Percentiles rank a stretch among this genome's conserved stretches.
phyloP scores from a whole-genome alignment of 2,329 filamentous ascomycete species.

The Epichloe aotearoae region DNA sequence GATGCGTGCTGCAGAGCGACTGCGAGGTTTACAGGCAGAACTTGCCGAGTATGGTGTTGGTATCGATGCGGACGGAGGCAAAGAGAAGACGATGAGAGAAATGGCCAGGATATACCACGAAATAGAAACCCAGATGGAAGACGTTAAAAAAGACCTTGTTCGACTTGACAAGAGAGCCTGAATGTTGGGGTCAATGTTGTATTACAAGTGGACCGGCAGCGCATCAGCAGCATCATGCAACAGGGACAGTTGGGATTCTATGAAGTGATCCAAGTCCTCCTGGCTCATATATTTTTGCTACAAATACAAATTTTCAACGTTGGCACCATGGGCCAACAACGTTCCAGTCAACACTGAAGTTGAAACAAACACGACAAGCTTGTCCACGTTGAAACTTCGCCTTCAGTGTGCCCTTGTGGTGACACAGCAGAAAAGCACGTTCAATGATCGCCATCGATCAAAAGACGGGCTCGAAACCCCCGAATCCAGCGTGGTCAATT shows the following conservation, averaged over 20 bases:
- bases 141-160: constrained; percentile 33
- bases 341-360: neutral
- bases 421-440: no score
- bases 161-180: constrained; percentile 12
- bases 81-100: constrained; percentile 38
- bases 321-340: neutral
- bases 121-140: constrained; percentile 35
- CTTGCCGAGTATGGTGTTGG: constrained; percentile 37
- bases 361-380: neutral
- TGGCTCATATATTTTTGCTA: neutral
- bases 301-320: neutral
- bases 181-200: neutral
- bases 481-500: constrained; percentile 11
- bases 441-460: neutral
- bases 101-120: constrained; percentile 38
- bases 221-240: neutral
- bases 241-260: neutral
- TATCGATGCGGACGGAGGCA: constrained; percentile 20
- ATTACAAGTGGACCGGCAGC: neutral
- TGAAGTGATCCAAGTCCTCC: neutral
- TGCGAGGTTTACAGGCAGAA: constrained; percentile 28
- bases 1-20: constrained; percentile 29
- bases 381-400: neutral
- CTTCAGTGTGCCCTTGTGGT: neutral
- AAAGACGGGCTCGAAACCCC: neutral